Conservation (phyloP, 148 eudicot genomes). For the Hydrangea macrophylla region DNA sequence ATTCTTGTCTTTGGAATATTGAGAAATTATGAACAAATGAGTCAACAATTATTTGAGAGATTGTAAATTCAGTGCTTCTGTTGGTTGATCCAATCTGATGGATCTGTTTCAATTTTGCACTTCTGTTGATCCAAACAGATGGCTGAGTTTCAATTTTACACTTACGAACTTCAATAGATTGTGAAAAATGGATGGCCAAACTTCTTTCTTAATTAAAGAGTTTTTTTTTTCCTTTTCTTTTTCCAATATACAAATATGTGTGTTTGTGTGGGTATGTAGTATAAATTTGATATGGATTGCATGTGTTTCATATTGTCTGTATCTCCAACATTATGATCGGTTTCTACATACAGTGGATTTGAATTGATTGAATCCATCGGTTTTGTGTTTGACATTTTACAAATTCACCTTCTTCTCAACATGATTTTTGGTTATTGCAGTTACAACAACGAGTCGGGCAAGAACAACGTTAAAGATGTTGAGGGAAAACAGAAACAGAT, state of each 20-base stretch:
- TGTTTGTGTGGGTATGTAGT: too few relatives aligned
- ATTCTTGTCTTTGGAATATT: neutral
- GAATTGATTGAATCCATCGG: neutral
- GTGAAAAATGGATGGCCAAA: too few relatives aligned
- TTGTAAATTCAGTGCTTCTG: neutral
- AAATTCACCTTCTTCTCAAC: neutral
- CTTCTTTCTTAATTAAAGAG: too few relatives aligned
- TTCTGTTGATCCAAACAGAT: too few relatives aligned
- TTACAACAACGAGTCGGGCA: constrained; percentile 60
- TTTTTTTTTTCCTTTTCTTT: too few relatives aligned
- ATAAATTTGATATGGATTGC: neutral
- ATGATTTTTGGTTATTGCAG: constrained; percentile 33
- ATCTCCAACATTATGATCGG: neutral
- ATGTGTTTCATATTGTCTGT: neutral
- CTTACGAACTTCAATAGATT: too few relatives aligned
- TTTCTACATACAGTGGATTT: neutral
- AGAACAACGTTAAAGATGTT: constrained; percentile 59
- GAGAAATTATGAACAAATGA: neutral
- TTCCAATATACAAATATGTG: too few relatives aligned
- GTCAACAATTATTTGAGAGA: neutral
- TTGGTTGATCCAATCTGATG: too few relatives aligned
- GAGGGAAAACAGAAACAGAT: constrained; percentile 53
- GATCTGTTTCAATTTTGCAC: neutral
- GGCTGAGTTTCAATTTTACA: too few relatives aligned
- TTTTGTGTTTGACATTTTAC: neutral